phyloP scores from a whole-genome alignment of 208 protist genomes.

The Acanthamoeba triangularis region DNA sequence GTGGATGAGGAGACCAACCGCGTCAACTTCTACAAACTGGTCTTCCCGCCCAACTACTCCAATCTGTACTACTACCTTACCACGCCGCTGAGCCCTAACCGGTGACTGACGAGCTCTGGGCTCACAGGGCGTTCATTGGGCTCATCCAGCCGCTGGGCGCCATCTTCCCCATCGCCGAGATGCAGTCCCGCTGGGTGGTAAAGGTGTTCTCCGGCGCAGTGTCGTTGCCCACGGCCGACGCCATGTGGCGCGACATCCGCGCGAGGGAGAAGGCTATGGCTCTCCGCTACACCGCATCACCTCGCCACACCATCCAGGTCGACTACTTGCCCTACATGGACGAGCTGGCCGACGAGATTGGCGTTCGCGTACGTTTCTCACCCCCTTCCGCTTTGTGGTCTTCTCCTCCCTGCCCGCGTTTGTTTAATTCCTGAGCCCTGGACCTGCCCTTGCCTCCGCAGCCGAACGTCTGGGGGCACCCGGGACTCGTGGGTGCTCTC shows the following conservation, averaged over 20 bases:
- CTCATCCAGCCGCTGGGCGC: slow-evolving; percentile 54
- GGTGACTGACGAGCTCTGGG: not conserved
- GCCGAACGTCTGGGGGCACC: not conserved
- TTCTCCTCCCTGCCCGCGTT: not conserved
- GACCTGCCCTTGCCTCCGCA: not conserved
- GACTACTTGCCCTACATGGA: slow-evolving; percentile 57
- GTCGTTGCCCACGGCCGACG: not conserved
- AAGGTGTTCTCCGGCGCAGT: not conserved
- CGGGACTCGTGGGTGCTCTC: not conserved
- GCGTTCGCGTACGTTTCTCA: not conserved
- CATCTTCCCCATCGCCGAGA: slow-evolving; percentile 22
- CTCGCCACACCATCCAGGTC: slow-evolving; percentile 64
- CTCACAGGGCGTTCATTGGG: slow-evolving; percentile 41
- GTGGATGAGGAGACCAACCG: slow-evolving; percentile 38
- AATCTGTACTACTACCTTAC: not conserved
- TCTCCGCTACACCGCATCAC: not conserved
- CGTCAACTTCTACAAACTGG: slow-evolving; percentile 25
- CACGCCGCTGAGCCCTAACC: not conserved
- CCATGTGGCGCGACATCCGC: slow-evolving; percentile 2
- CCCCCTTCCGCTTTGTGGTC: not conserved
- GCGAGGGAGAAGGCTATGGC: slow-evolving; percentile 13
- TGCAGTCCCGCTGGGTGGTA: not conserved
- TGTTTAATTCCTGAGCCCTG: not conserved
- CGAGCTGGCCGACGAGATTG: slow-evolving; percentile 28
- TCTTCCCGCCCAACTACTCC: not conserved